Conservation (phyloP, 306 rosid genomes). For the Sechiopsis laciniata region DNA sequence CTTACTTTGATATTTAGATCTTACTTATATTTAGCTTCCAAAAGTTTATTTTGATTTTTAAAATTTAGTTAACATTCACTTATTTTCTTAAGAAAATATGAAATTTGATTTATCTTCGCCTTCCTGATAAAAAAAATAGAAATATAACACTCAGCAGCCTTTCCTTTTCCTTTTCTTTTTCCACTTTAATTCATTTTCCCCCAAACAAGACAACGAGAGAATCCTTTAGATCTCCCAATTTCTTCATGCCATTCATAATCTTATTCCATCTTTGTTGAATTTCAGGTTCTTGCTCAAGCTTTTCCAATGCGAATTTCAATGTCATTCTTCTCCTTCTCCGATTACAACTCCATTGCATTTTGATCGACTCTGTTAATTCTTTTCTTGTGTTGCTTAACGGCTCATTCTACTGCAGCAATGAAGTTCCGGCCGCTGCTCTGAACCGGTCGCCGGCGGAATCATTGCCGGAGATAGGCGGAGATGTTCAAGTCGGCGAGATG, state of each 20-base stretch:
- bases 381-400: neutral
- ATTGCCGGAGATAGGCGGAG: slow-evolving; percentile 24
- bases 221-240: slow-evolving; percentile 15
- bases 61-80: no score
- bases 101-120: no score
- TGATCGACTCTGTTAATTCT: neutral
- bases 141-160: slow-evolving; percentile 1
- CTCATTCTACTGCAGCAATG: slow-evolving; percentile 18
- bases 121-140: neutral
- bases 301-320: neutral
- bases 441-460: slow-evolving; percentile 14
- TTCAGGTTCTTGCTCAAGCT: slow-evolving; percentile 13
- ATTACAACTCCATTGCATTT: neutral
- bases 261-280: slow-evolving; percentile 3
- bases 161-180: slow-evolving; percentile 1
- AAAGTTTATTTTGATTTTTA: no score
- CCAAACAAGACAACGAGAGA: neutral
- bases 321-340: neutral
- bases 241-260: slow-evolving; percentile 4
- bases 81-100: no score
- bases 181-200: neutral
- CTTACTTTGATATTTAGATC: no score
- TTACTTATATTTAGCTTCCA: no score
- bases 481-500: slow-evolving; percentile 90
- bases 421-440: neutral